Evolutionary conservation across 805 yeast species (phyloP).

Genomic region (Cyberlindnera subsufficiens): DNA sequence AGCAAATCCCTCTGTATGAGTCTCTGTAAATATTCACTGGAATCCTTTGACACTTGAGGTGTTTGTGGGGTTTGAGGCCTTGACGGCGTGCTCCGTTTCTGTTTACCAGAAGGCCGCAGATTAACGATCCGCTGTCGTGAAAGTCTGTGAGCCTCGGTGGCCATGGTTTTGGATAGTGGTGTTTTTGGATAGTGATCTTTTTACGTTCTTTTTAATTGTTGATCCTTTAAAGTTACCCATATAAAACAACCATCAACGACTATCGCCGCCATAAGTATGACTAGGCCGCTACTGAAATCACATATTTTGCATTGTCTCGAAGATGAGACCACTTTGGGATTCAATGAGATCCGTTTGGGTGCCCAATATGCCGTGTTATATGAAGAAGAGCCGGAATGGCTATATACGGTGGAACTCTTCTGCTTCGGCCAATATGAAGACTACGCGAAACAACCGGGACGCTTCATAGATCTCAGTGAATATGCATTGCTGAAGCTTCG

Average conservation of each 20-base stretch:
- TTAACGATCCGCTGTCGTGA: conserved; percentile 13
- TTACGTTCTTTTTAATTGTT: not conserved
- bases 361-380: not conserved
- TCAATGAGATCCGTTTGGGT: conserved; percentile 17
- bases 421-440: conserved; percentile 20
- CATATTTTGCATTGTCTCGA: conserved; percentile 6
- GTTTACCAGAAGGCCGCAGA: conserved; percentile 2
- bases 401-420: conserved; percentile 20
- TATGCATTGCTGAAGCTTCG: conserved; percentile 15
- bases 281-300: not conserved
- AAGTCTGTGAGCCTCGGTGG: conserved; percentile 2
- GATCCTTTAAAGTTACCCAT: not conserved
- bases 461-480: conserved; percentile 10
- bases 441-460: conserved; percentile 6
- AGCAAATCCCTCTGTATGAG: conserved; percentile 1
- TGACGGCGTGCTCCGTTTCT: conserved; percentile 1
- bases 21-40: not conserved
- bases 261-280: not conserved
- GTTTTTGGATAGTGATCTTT: not conserved
- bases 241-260: not conserved
- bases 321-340: conserved; percentile 19
- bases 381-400: conserved; percentile 6
- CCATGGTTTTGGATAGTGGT: not conserved
- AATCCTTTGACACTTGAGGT: conserved; percentile 1
- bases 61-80: conserved; percentile 2